phyloP scores from a whole-genome alignment of 1,139 yeast genomes.

The Scheffersomyces insectosa region DNA sequence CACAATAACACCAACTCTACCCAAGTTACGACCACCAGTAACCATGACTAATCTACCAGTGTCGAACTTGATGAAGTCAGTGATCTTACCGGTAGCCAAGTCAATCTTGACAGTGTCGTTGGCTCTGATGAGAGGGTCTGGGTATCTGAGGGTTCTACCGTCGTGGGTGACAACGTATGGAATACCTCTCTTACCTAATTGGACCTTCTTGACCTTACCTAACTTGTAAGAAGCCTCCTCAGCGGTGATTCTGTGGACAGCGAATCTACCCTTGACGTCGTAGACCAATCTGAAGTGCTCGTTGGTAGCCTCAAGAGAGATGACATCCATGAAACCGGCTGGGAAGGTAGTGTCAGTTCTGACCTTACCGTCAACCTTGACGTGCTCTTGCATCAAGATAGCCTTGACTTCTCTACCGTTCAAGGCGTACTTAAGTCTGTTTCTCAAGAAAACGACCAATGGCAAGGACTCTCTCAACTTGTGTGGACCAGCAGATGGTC shows the following conservation, averaged over 20 bases:
- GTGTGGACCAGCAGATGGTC: conserved; percentile 99
- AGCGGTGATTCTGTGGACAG: conserved; percentile 98
- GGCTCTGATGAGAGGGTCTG: conserved; percentile 94
- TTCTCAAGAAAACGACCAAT: conserved; percentile 95
- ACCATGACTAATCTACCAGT: conserved; percentile 96
- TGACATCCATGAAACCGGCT: conserved; percentile 99
- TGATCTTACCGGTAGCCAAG: conserved; percentile 91
- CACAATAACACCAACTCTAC: conserved; percentile 97
- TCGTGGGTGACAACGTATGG: conserved; percentile 99
- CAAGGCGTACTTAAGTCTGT: conserved; percentile 99
- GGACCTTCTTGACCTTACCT: conserved; percentile 96
- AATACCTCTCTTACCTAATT: conserved; percentile 96
- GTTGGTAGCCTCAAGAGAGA: conserved; percentile 94
- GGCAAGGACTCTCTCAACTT: conserved; percentile 99
- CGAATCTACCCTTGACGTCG: conserved; percentile 98
- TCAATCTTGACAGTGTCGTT: conserved; percentile 98
- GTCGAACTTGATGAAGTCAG: conserved; percentile 91
- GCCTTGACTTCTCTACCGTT: conserved; percentile 99
- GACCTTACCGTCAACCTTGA: conserved; percentile 98
- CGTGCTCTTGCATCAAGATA: conserved; percentile 98
- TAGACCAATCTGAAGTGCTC: conserved; percentile 98
- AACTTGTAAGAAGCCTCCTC: conserved; percentile 98
- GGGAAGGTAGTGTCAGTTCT: conserved; percentile 99
- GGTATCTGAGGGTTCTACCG: conserved; percentile 99
- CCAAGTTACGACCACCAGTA: conserved; percentile 99